phyloP scores from a whole-genome alignment of 163 green algal species.

The Scenedesmus sp. region DNA sequence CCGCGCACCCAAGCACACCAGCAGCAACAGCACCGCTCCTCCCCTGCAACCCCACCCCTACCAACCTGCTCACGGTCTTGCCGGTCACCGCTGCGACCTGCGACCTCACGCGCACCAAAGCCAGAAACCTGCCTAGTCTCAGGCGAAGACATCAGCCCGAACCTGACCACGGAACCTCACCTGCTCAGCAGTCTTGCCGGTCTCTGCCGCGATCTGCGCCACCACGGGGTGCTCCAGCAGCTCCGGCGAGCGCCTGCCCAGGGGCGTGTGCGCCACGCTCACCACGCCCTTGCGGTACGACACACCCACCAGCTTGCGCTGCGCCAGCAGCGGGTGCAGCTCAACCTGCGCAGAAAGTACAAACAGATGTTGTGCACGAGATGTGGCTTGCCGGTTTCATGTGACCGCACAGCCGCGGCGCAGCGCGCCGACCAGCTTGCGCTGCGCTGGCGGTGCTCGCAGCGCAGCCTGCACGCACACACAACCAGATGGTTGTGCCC shows the following conservation, averaged over 20 bases:
- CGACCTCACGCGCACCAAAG: too few species aligned
- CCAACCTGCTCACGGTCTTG: constrained; percentile 72
- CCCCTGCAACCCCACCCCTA: too few species aligned
- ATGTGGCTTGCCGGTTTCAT: constrained; percentile 65
- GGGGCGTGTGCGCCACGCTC: constrained; percentile 73
- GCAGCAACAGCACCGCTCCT: too few species aligned
- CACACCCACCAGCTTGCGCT: constrained; percentile 89
- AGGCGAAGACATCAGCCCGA: too few species aligned
- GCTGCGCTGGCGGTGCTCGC: constrained; percentile 85
- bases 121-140: too few species aligned
- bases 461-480: constrained; percentile 76
- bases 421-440: constrained; percentile 87
- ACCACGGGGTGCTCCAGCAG: constrained; percentile 68
- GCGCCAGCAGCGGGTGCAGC: constrained; percentile 87
- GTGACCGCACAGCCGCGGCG: constrained; percentile 67
- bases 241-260: constrained; percentile 56
- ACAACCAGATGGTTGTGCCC: neutral
- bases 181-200: constrained; percentile 67
- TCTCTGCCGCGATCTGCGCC: constrained; percentile 69
- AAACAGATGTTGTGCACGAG: constrained; percentile 60
- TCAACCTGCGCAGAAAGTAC: constrained; percentile 70
- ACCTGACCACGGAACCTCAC: constrained; percentile 47
- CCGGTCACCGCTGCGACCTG: constrained; percentile 69
- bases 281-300: constrained; percentile 71
- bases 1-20: too few species aligned